These are phyloP conservation scores for Globisporangium canariense DNA, from an alignment of 352 stramenopile genomes.

Conservation along the genomic window DNA sequence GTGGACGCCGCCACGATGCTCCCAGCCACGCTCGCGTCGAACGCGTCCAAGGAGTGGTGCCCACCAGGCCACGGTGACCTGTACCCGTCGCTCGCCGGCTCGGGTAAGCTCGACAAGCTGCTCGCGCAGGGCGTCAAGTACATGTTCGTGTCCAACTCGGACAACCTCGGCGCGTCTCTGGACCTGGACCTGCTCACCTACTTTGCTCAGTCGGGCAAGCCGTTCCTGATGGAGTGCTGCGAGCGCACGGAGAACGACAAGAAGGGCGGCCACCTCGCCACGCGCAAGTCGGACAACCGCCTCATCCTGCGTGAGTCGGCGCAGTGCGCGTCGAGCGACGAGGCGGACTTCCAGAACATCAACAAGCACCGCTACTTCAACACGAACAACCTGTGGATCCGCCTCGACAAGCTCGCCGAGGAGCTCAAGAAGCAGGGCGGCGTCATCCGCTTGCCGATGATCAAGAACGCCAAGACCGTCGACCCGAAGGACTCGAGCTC, in stretches of 20 bases:
- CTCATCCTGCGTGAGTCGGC: conserved; percentile 94
- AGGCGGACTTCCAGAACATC: conserved; percentile 86
- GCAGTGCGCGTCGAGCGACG: conserved; percentile 84
- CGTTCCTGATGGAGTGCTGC: conserved; percentile 94
- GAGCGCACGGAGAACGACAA: conserved; percentile 99
- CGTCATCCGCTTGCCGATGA: conserved; percentile 84
- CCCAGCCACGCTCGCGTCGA: conserved; percentile 52
- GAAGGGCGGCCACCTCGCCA: conserved; percentile 97
- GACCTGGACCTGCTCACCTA: conserved; percentile 86
- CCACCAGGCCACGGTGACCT: conserved; percentile 82
- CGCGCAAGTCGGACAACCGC: conserved; percentile 88
- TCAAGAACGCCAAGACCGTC: conserved; percentile 87
- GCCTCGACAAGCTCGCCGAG: conserved; percentile 82
- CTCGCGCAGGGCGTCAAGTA: conserved; percentile 85
- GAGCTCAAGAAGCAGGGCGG: conserved; percentile 75
- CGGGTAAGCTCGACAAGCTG: conserved; percentile 84
- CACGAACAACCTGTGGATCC: conserved; percentile 90
- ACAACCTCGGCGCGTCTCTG: conserved; percentile 82
- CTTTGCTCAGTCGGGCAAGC: conserved; percentile 87
- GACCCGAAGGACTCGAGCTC: conserved; percentile 85
- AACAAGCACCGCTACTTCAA: conserved; percentile 89
- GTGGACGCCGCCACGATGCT: conserved; percentile 86
- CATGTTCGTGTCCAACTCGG: conserved; percentile 90
- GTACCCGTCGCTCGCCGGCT: conserved; percentile 82
- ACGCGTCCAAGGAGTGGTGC: conserved; percentile 86